Evolutionary conservation across 2,329 filamentous ascomycete genomes (phyloP), one percentile per base, ranked within the genome.

Genomic region (Aspergillus ochraceoroseus): DNA sequence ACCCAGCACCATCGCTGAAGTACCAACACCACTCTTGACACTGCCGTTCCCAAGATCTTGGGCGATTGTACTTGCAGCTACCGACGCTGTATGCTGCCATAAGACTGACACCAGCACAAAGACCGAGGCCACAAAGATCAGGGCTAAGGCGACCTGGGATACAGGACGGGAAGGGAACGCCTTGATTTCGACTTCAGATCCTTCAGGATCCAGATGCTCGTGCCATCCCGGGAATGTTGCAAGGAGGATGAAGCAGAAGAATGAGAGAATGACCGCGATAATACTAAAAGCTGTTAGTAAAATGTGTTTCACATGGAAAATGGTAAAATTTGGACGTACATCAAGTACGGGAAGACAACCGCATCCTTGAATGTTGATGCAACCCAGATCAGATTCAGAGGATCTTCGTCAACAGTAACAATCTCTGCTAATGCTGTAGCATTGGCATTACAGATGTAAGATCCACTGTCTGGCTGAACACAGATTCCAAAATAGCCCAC

Each of bases 401-500:
- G 92, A 69, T 98, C 92, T 66, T 95, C 86, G 59, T 95, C 88
- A 28, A 94, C 80, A 13, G 79, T 83, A 29, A 96, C 79, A 67
- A 95, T 83, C 64, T 92, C 85, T 25, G 92, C 90, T 32, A 98
- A 76, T 2, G 88, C 82, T 2, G 90, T 95, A 13, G 92, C 92
- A 66, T 98, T 98, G 74, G 95, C 94, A 65, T 86, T 92, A 76
- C 92, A 98, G 44, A 96, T 78, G 78, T 87, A 98, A 14, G 83
- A 81, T 51, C 90, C 90, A 44, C 85, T 85, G 62, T 95, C 87
- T 1, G 87, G 82, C 67, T 88, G 92, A 64, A 96, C 81, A 70
- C 92, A 98, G 65, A 98, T 94, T 54, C 92, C 92, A 59, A 98
- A 98, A 72, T 94, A 98, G 52, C 92, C 92, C 19, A 98, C 92